phyloP scores from a whole-genome alignment of 176 grass and related monocot species.

The Thinopyrum elongatum region DNA sequence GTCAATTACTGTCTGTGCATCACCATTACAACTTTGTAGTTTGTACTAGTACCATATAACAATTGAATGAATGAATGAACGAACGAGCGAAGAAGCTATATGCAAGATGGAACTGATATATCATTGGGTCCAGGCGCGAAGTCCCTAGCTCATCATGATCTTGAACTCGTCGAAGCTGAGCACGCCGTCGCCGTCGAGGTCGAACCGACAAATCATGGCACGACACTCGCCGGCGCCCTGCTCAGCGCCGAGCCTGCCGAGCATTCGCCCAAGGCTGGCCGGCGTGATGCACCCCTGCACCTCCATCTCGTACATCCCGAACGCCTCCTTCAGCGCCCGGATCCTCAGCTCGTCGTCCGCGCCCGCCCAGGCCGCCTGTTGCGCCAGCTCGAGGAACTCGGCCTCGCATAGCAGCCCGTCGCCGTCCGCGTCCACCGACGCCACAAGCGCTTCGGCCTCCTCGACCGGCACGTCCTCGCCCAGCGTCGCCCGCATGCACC shows the following conservation, averaged over 20 bases:
- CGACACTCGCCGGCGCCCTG: not conserved
- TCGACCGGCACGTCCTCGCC: slow-evolving; percentile 4
- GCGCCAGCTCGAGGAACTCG: slow-evolving; percentile 38
- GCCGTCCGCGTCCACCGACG: slow-evolving; percentile 38
- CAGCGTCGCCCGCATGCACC: slow-evolving; percentile 39
- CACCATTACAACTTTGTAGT: too few relatives aligned
- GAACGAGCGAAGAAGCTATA: too few relatives aligned
- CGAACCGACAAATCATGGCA: slow-evolving; percentile 10
- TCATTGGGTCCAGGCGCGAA: not conserved
- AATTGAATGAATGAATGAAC: too few relatives aligned
- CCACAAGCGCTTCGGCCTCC: slow-evolving; percentile 38
- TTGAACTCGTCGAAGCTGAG: slow-evolving; percentile 37
- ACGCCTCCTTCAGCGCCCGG: slow-evolving; percentile 3
- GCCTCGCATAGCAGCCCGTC: slow-evolving; percentile 35
- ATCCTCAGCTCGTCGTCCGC: not conserved
- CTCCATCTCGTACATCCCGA: slow-evolving; percentile 43
- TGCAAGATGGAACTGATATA: not conserved
- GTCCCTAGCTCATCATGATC: slow-evolving; percentile 7
- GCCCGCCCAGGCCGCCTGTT: not conserved
- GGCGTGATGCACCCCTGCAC: slow-evolving; percentile 12
- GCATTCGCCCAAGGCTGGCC: not conserved
- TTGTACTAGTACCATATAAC: not conserved
- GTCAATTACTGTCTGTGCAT: too few relatives aligned
- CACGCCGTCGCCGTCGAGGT: slow-evolving; percentile 18
- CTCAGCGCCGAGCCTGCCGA: not conserved